phyloP scores from a whole-genome alignment of 1,139 yeast species.

The Blastobotrys persicus region DNA sequence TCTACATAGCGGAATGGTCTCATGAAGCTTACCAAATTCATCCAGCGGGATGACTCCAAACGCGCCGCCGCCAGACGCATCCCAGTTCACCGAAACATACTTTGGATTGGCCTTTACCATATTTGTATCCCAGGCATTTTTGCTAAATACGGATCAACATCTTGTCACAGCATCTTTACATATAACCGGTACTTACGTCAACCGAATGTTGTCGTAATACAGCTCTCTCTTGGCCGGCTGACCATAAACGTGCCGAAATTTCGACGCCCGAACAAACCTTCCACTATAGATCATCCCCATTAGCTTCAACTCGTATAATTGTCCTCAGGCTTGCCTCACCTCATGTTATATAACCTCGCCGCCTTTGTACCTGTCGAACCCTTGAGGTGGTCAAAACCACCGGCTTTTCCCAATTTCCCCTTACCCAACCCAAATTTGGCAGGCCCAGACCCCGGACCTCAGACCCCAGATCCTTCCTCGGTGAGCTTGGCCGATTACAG shows the following conservation, averaged over 20 bases:
- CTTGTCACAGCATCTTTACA: neutral
- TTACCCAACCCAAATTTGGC: neutral
- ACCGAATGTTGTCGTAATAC: conserved; percentile 75
- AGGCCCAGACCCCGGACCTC: no score
- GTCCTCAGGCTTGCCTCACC: neutral
- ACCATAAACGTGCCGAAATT: conserved; percentile 93
- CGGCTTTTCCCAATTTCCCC: neutral
- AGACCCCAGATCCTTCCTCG: no score
- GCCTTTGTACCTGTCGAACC: neutral
- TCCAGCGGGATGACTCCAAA: conserved; percentile 85
- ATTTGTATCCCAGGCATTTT: conserved; percentile 96
- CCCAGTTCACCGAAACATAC: conserved; percentile 86
- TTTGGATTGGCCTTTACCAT: conserved; percentile 80
- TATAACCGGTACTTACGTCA: conserved; percentile 32
- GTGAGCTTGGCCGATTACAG: no score
- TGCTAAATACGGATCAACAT: conserved; percentile 42
- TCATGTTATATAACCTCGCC: neutral
- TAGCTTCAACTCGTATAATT: neutral
- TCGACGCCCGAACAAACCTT: conserved; percentile 92
- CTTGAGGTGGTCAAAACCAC: neutral
- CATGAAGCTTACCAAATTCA: conserved; percentile 94
- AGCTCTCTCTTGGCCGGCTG: conserved; percentile 86
- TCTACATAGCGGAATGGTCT: conserved; percentile 84
- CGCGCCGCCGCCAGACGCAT: conserved; percentile 95
- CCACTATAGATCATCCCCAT: conserved; percentile 52